Evolutionary conservation across 2,329 filamentous ascomycete species (phyloP), one percentile per base, ranked within the genome.

Genomic region (Verticillium klebahnii): DNA sequence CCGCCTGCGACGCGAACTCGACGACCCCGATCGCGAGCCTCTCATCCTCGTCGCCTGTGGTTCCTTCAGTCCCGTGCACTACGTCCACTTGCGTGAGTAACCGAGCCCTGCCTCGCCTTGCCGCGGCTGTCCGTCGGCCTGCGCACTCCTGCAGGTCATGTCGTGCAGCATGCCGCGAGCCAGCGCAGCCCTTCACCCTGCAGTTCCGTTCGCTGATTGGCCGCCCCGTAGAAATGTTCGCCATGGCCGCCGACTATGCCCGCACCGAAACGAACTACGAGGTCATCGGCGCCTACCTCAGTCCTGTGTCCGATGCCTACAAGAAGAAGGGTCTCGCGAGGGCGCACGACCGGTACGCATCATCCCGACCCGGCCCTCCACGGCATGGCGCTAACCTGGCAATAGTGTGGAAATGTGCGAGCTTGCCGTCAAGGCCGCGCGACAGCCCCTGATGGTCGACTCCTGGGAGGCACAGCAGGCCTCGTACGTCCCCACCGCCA

Each of bases 401-500:
- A 12, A 23, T 39, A 59, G 58, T 25, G 84, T 95, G 66, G 87
- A 89, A 65, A 97, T 97, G 93, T 96, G 92, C 75, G 85, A 90
- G 69, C 81, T 96, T 40, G 93, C 92, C 8, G 88, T 92, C 29
- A 85, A 88, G 68, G 83, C 90, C 67, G 88, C 90, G 59, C 88
- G 89, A 58, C 86, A 87, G 68, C 93, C 90, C 88, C 81, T 96
- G 63, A 92, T 92, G 87, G 91, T 95, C 56, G 92, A 96, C 72
- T 87, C 90, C 0, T 96, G 91, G 89, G 93, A 97, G 80, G 90
- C 92, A n/a, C 80, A 90, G 69, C 88, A 96, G 77, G 85, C 89
- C 70, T 84, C 90, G 67, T 98, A 97, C 73, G 89, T 92, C 65
- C 92, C 93, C 17, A 98, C 94, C 1, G 94, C 93, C 45, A 85